Evolutionary conservation across 2,329 filamentous ascomycete genomes (phyloP).

Genomic region (Pyricularia pennisetigena): DNA sequence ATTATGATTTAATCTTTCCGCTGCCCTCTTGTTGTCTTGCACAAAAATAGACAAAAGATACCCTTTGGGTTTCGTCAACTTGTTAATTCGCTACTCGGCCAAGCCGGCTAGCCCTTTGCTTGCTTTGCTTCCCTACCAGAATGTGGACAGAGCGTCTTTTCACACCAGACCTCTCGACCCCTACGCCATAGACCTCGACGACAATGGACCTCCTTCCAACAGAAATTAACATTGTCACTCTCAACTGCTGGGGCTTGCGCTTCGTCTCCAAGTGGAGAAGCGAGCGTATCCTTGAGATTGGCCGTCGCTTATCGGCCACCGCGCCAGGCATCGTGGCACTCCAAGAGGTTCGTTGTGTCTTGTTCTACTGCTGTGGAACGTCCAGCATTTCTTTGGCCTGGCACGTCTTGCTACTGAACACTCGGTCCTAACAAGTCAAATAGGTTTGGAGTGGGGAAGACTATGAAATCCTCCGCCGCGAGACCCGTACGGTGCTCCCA

Average conservation of each 20-base stretch:
- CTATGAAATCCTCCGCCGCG: conserved; percentile 64
- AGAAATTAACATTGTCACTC: conserved; percentile 69
- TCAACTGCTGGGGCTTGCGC: conserved; percentile 97
- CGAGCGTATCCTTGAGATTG: conserved; percentile 76
- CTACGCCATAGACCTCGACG: neutral
- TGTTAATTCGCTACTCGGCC: neutral
- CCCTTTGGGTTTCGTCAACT: neutral
- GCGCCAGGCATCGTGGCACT: conserved; percentile 78
- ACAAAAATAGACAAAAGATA: neutral
- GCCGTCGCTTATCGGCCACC: conserved; percentile 61
- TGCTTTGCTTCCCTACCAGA: neutral
- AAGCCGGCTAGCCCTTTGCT: neutral
- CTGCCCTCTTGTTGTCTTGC: neutral
- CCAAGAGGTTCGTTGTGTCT: conserved; percentile 48
- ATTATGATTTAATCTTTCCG: neutral
- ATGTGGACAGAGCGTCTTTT: conserved; percentile 2
- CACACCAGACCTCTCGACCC: neutral
- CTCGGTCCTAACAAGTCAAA: neutral
- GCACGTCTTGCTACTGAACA: neutral
- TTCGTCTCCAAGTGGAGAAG: conserved; percentile 69
- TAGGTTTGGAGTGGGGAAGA: conserved; percentile 61
- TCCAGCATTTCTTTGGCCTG: neutral
- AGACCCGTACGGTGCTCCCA: conserved; percentile 65
- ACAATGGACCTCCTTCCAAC: conserved; percentile 26
- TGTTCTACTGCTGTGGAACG: neutral